Percentiles rank a stretch among this genome's conserved stretches.
These are phyloP conservation scores for Aspergillus ruber DNA, from an alignment of 2,329 filamentous ascomycete genomes.

Conservation along the genomic window DNA sequence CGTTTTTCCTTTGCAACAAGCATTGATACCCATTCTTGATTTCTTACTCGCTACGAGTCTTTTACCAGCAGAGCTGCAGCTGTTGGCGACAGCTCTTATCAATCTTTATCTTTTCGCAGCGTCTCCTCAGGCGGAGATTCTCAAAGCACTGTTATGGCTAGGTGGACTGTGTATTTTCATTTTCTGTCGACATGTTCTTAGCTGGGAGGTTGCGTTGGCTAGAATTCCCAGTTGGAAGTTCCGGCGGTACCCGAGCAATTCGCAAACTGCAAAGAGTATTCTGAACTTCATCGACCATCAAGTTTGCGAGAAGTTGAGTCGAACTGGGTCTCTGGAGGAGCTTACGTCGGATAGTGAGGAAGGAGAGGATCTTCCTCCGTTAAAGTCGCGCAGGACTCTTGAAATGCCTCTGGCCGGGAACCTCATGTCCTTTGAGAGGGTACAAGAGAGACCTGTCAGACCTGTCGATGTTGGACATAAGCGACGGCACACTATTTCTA, in stretches of 20 bases:
- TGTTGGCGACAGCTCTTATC: slow-evolving; percentile 75
- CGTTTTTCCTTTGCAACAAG: slow-evolving; percentile 78
- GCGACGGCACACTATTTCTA: slow-evolving; percentile 50
- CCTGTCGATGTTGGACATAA: slow-evolving; percentile 12
- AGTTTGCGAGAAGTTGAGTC: slow-evolving; percentile 45
- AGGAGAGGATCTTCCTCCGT: slow-evolving; percentile 14
- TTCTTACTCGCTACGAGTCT: slow-evolving; percentile 85
- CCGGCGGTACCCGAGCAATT: slow-evolving; percentile 45
- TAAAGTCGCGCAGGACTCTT: slow-evolving; percentile 31
- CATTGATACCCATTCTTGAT: slow-evolving; percentile 65
- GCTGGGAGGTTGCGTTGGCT: slow-evolving; percentile 78
- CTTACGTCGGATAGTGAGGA: slow-evolving; percentile 34
- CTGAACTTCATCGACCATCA: slow-evolving; percentile 39
- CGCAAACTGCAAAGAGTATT: slow-evolving; percentile 32
- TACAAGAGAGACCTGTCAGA: slow-evolving; percentile 9
- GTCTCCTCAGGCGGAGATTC: slow-evolving; percentile 76
- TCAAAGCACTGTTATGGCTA: slow-evolving; percentile 79
- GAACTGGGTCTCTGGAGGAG: slow-evolving; percentile 29
- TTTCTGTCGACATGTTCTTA: slow-evolving; percentile 65
- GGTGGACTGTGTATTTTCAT: slow-evolving; percentile 73
- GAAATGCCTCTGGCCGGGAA: slow-evolving; percentile 9
- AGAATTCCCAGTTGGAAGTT: slow-evolving; percentile 90
- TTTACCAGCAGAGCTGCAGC: slow-evolving; percentile 76
- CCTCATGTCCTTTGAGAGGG: slow-evolving; percentile 17
- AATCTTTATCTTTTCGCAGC: slow-evolving; percentile 70